Conservation (phyloP, 371 early-diverging fungal species). For the Parasitella parasitica region DNA sequence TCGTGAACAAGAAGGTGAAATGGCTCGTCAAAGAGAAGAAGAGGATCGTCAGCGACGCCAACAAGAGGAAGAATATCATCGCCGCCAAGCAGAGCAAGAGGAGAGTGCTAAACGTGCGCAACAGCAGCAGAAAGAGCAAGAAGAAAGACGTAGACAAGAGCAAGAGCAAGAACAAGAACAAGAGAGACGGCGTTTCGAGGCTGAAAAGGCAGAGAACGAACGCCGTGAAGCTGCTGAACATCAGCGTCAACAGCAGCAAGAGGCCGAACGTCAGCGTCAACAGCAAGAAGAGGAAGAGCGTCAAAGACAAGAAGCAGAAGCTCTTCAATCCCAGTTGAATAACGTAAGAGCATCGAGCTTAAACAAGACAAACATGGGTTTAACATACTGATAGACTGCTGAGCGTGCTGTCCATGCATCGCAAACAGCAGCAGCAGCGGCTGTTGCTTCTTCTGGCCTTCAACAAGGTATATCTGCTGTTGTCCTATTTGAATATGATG, state of each 20-base stretch:
- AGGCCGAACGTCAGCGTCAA: too few relatives aligned
- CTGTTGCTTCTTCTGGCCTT: conserved; percentile 23
- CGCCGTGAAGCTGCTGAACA: conserved; percentile 21
- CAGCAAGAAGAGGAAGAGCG: conserved; percentile 27
- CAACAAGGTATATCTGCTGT: conserved; percentile 49
- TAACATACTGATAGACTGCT: conserved; percentile 20
- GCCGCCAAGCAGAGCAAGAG: conserved; percentile 29
- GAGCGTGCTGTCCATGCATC: conserved; percentile 39
- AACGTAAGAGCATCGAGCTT: conserved; percentile 9
- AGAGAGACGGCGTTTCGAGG: conserved; percentile 18
- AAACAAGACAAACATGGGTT: not conserved
- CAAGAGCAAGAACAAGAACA: conserved; percentile 21
- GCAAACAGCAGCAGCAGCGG: conserved; percentile 20
- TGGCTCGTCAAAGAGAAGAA: not conserved
- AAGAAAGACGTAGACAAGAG: conserved; percentile 11
- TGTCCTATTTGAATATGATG: conserved; percentile 75
- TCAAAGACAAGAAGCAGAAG: conserved; percentile 15
- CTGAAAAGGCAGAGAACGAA: conserved; percentile 10
- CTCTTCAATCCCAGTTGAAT: conserved; percentile 22
- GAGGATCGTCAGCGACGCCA: conserved; percentile 16
- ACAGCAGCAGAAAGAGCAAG: conserved; percentile 5
- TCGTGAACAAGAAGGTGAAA: conserved; percentile 14
- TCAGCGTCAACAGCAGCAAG: conserved; percentile 18
- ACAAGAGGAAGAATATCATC: conserved; percentile 22
- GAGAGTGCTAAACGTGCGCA: conserved; percentile 11